Conservation (phyloP, 305 asterid species). For the Vinca major region DNA sequence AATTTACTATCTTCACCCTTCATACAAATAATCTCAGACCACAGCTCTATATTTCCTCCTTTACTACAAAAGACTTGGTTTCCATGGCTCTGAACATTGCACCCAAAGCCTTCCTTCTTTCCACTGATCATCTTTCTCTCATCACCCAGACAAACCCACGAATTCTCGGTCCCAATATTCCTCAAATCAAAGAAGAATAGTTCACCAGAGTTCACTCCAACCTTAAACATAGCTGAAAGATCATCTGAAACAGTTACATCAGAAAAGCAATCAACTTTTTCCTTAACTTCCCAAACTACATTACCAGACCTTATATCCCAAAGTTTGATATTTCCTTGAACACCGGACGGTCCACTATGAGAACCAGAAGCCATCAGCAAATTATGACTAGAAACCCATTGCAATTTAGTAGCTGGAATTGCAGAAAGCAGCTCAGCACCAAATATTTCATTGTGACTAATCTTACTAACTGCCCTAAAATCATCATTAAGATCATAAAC, state of each 20-base stretch:
- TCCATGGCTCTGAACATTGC: conserved; percentile 62
- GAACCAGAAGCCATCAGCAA: conserved; percentile 92
- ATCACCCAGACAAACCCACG: conserved; percentile 72
- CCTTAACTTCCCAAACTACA: conserved; percentile 58
- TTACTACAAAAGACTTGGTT: conserved; percentile 67
- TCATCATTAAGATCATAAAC: conserved; percentile 47
- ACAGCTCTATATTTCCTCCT: conserved; percentile 59
- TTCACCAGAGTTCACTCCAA: conserved; percentile 75
- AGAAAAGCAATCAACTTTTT: conserved; percentile 70
- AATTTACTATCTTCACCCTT: conserved; percentile 11
- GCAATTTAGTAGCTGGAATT: conserved; percentile 74
- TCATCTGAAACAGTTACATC: conserved; percentile 55
- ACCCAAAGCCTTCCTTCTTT: conserved; percentile 74
- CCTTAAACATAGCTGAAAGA: conserved; percentile 52
- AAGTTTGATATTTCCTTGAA: conserved; percentile 58
- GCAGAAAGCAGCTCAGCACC: conserved; percentile 89
- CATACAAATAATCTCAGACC: conserved; percentile 55
- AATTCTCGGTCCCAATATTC: conserved; percentile 29
- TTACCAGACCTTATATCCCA: conserved; percentile 81
- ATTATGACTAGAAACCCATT: conserved; percentile 58
- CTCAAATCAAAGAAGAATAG: conserved; percentile 65
- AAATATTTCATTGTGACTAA: conserved; percentile 69
- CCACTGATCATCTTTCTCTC: conserved; percentile 46
- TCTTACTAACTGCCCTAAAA: conserved; percentile 41
- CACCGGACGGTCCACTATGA: conserved; percentile 83